phyloP scores from a whole-genome alignment of 768 basidiomycete species.

The Lactarius trivialis region DNA sequence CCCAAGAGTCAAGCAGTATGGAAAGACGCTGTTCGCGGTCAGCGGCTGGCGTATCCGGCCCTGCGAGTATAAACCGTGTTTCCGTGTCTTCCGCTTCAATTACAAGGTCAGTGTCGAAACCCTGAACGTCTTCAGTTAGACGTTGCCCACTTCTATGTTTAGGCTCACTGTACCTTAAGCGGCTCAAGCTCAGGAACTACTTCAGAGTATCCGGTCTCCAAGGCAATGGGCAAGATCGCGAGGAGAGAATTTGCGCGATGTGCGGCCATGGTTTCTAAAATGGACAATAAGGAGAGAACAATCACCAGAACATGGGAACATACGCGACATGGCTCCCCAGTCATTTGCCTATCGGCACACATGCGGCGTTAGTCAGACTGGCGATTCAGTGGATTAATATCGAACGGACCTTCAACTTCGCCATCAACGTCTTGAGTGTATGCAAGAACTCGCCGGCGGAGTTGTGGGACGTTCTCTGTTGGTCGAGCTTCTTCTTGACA shows the following conservation, averaged over 20 bases:
- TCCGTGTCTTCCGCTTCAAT: constrained; percentile 30
- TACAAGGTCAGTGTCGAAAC: constrained; percentile 41
- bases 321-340: constrained; percentile 59
- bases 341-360: constrained; percentile 44
- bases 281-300: not conserved
- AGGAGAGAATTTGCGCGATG: constrained; percentile 37
- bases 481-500: constrained; percentile 43
- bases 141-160: too few relatives aligned
- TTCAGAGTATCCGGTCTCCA: constrained; percentile 42
- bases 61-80: constrained; percentile 31
- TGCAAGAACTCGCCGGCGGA: constrained; percentile 51
- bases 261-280: constrained; percentile 41
- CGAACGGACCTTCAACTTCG: constrained; percentile 49
- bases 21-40: constrained; percentile 26
- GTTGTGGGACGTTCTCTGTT: constrained; percentile 43
- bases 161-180: constrained; percentile 37
- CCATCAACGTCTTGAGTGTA: constrained; percentile 58
- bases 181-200: constrained; percentile 40
- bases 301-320: constrained; percentile 23
- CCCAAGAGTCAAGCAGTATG: constrained; percentile 29
- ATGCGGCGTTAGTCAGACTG: not conserved
- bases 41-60: constrained; percentile 17
- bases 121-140: constrained; percentile 31
- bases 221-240: constrained; percentile 38
- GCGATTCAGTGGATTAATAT: not conserved